Percentiles rank a stretch among this genome's conserved stretches.
phyloP scores from a whole-genome alignment of 805 yeast genomes.

The Wickerhamomyces canadensis region DNA sequence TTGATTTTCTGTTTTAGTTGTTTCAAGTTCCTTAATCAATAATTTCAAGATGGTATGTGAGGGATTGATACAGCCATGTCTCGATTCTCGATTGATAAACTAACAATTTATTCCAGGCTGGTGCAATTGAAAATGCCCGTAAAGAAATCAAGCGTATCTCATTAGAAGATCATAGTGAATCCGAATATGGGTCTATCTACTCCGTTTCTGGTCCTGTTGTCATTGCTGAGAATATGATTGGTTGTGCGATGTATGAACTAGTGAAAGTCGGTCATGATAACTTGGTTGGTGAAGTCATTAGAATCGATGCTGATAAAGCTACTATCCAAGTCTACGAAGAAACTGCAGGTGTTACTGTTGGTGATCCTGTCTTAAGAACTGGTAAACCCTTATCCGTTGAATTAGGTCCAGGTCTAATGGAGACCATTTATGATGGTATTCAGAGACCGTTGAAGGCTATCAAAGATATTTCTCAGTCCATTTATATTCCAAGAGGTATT shows the following conservation, averaged over 20 bases:
- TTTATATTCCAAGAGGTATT: constrained; percentile 98
- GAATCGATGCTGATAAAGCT: constrained; percentile 94
- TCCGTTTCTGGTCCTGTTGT: constrained; percentile 98
- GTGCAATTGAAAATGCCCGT: constrained; percentile 95
- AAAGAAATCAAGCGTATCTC: constrained; percentile 85
- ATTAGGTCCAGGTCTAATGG: constrained; percentile 99
- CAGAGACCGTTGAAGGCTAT: constrained; percentile 97
- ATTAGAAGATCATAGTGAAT: constrained; percentile 67
- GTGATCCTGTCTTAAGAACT: constrained; percentile 97
- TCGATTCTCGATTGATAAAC: neutral
- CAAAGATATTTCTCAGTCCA: constrained; percentile 80
- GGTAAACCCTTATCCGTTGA: constrained; percentile 99
- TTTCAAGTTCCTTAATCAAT: neutral
- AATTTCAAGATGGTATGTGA: neutral
- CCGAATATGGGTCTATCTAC: constrained; percentile 81
- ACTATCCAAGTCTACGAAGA: constrained; percentile 99
- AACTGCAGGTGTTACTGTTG: constrained; percentile 98
- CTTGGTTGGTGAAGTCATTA: constrained; percentile 96
- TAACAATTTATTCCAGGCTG: constrained; percentile 49
- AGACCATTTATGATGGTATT: constrained; percentile 98
- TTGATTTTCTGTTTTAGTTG: neutral
- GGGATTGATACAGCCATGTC: neutral
- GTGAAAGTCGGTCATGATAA: constrained; percentile 97
- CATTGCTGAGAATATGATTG: constrained; percentile 97
- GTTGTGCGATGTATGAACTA: constrained; percentile 99